Evolutionary conservation across 306 rosid genomes (phyloP), one percentile per base, ranked within the genome.

Genomic region (Vigna hirtella): DNA sequence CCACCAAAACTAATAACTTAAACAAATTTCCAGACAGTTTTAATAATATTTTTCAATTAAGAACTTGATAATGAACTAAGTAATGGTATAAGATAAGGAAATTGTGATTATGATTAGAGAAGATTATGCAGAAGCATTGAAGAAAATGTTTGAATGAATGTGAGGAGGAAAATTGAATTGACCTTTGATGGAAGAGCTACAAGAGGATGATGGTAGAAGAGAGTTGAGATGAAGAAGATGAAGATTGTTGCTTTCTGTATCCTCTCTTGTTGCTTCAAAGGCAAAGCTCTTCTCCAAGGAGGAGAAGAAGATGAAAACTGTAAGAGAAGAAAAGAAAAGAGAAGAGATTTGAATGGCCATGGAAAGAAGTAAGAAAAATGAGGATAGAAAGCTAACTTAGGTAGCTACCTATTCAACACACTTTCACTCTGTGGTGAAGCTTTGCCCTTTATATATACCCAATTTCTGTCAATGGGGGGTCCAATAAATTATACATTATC

Each of bases 161-260:
- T 57, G n/a, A 26, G 24, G 17, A 42, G 36, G 51, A 59, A 64
- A 18, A 56, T 14, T 83, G 72, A 73, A 26, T 36, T 49, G 24
- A 85, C 91, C 94, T 86, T 68, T 47, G 50, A 76, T n/a, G 16
- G 88, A 71, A 80, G 84, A 72, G 79, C 9, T 72, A 85, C 94
- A 90, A 62, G 83, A 82, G 14, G 91, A 16, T 57, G 90, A 86
- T 42, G 94, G 94, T 2, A 90, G 56, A 8, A 90, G 90, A 30
- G 90, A 83, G 70, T 5, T 61, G 66, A 86, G 83, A 0, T 40
- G 85, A 85, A 89, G 48, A 76, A 42, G 82, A 78, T 12, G 72
- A 50, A 43, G 72, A 26, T 40, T 50, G 56, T 52, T 53, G 61
- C 26, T 77, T 45, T 77, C 48, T 7, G 0, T 38, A 45, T 20